Evolutionary conservation across 176 grass and related monocot species (phyloP), one percentile per base, ranked within the genome.

Genomic region (Oryza australiensis): DNA sequence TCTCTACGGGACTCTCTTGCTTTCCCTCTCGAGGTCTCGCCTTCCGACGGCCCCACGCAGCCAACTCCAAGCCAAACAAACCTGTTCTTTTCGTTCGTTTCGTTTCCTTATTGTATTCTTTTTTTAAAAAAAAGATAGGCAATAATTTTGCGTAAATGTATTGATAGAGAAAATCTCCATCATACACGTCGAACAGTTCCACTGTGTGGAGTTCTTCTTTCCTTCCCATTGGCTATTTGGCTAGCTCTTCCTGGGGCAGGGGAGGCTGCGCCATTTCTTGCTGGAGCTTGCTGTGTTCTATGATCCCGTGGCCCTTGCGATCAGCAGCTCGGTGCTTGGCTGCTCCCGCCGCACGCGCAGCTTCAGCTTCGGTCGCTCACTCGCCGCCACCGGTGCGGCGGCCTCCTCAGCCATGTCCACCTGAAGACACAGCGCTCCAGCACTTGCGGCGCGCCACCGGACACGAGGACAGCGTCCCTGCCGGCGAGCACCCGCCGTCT

Each of bases 251-350:
- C 53, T 23, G 53, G 12, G 46, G 0, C 53, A 15, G 53, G 53
- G 53, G 20, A 57, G 53, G 34, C 48, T 37, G 59, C 34, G 16
- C 51, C 66, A 48, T 69, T 62, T 74, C 49, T 7, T 16, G 9
- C 68, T 0, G 59, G 53, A 37, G 7, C 7, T 22, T 5, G 42
- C 77, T 7, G 63, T 2, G 78, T 70, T 71, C 65, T 71, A 87
- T 87, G 86, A 41, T 72, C 45, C 73, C 79, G 5, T n/a, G 79
- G 86, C 10, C 86, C 29, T 42, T 37, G 53, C 1, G n/a, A 18
- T 55, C 86, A 64, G 86, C 86, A 49, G 86, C 86, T 63, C 79
- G 86, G 53, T 73, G 86, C 40, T 2, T 87, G 40, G 79, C 72
- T 15, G 79, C 72, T 7, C 66, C 86, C 20, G 76, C 84, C n/a